Conservation (phyloP, 345 rosid genomes). For the Euclidium syriacum region DNA sequence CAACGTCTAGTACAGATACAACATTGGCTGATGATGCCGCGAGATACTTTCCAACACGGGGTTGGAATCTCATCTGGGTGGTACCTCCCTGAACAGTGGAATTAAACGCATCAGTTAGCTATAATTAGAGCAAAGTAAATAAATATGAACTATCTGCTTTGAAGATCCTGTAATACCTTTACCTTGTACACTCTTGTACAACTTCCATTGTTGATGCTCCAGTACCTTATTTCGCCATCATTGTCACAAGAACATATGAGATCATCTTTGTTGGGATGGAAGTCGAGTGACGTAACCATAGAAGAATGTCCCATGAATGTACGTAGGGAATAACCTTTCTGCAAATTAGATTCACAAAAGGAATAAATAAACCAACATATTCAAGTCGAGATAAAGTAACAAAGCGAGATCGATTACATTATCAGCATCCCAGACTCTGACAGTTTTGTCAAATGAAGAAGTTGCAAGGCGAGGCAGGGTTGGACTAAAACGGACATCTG, state of each 20-base stretch:
- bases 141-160: background rate
- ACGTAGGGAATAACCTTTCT: conserved; percentile 84
- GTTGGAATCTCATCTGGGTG: conserved; percentile 87
- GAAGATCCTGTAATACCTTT: no score
- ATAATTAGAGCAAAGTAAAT: background rate
- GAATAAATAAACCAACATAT: background rate
- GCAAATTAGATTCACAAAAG: conserved; percentile 32
- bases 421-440: conserved; percentile 98
- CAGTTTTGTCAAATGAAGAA: conserved; percentile 94
- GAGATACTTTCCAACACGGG: conserved; percentile 79
- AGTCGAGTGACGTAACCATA: conserved; percentile 75
- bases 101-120: background rate
- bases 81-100: conserved; percentile 59
- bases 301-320: conserved; percentile 75
- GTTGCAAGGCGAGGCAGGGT: conserved; percentile 89
- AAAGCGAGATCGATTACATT: conserved; percentile 38
- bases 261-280: conserved; percentile 87
- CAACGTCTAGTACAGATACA: conserved; percentile 79
- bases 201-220: conserved; percentile 86
- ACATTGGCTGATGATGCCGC: conserved; percentile 86
- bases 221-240: conserved; percentile 87
- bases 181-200: conserved; percentile 80
- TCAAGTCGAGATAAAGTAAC: background rate
- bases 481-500: conserved; percentile 95
- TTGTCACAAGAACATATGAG: conserved; percentile 93